phyloP scores from a whole-genome alignment of 1,284 basidiomycete genomes.

The Ceratobasidium sp. region DNA sequence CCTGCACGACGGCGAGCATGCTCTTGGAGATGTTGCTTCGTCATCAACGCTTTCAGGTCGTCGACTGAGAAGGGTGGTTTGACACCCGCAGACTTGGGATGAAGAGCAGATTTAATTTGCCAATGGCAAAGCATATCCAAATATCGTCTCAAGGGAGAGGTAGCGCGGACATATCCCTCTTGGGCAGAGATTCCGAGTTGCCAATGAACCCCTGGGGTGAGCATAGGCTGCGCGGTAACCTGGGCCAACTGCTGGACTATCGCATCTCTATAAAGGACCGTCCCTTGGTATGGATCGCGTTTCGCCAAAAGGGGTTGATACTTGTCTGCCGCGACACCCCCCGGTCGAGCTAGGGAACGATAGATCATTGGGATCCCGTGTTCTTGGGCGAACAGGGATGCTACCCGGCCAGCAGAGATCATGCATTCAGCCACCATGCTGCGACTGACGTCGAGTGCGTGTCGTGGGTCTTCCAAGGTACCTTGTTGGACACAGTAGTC shows the following conservation, averaged over 20 bases:
- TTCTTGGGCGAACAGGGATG: conserved; percentile 73
- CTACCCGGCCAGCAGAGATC: conserved; percentile 79
- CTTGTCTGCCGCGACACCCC: conserved; percentile 48
- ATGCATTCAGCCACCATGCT: conserved; percentile 79
- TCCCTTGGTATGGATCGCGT: conserved; percentile 55
- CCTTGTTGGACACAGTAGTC: conserved; percentile 54
- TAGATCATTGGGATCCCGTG: conserved; percentile 70
- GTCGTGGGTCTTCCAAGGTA: conserved; percentile 4
- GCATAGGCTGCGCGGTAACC: conserved; percentile 55
- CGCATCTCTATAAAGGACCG: conserved; percentile 51
- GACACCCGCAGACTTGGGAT: conserved; percentile 30
- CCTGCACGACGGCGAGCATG: conserved; percentile 46
- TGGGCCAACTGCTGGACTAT: conserved; percentile 45
- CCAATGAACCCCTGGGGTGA: conserved; percentile 69
- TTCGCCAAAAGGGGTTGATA: conserved; percentile 47
- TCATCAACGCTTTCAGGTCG: conserved; percentile 42
- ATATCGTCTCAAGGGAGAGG: conserved; percentile 87
- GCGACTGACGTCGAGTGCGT: conserved; percentile 44
- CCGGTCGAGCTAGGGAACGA: conserved; percentile 57
- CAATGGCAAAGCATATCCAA: conserved; percentile 86
- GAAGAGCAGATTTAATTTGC: conserved; percentile 85
- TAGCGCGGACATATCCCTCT: conserved; percentile 82
- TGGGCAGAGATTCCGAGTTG: conserved; percentile 69
- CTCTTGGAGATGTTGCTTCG: conserved; percentile 46
- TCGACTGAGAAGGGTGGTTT: conserved; percentile 33